Conservation (phyloP, 2,329 filamentous ascomycete genomes). For the Epichloe festucae region DNA sequence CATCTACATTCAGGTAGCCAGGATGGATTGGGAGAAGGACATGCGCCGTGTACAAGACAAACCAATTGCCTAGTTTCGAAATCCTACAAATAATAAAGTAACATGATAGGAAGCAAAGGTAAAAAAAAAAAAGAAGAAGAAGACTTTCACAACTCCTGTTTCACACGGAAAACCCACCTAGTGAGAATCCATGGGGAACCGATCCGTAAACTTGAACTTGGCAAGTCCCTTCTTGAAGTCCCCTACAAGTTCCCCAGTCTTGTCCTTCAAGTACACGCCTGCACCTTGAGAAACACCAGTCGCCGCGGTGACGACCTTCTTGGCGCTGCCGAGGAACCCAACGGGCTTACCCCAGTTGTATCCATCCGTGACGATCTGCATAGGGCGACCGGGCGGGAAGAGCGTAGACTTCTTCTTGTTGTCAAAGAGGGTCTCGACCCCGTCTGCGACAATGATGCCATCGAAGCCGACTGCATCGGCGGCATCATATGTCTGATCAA, state of each 20-base stretch:
- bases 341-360: slow-evolving; percentile 62
- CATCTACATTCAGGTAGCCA: too few species aligned
- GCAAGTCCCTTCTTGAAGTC: slow-evolving; percentile 45
- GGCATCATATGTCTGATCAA: slow-evolving; percentile 51
- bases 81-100: neutral
- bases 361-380: slow-evolving; percentile 47
- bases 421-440: slow-evolving; percentile 39
- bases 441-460: slow-evolving; percentile 45
- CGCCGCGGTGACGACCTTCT: slow-evolving; percentile 22
- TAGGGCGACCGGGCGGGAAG: slow-evolving; percentile 50
- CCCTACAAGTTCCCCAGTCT: slow-evolving; percentile 26
- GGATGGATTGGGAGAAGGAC: too few species aligned
- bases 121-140: neutral
- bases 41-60: too few species aligned
- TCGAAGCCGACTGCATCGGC: slow-evolving; percentile 52
- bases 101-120: neutral
- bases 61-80: too few species aligned
- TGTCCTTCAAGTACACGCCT: slow-evolving; percentile 27
- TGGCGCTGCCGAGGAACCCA: slow-evolving; percentile 38
- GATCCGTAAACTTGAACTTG: slow-evolving; percentile 52
- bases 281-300: slow-evolving; percentile 30
- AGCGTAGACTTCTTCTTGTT: slow-evolving; percentile 33
- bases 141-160: slow-evolving; percentile 4
- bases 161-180: neutral
- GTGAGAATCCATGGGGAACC: slow-evolving; percentile 43